phyloP scores from a whole-genome alignment of 2,329 filamentous ascomycete species.

The Aspergillaceae sp. region DNA sequence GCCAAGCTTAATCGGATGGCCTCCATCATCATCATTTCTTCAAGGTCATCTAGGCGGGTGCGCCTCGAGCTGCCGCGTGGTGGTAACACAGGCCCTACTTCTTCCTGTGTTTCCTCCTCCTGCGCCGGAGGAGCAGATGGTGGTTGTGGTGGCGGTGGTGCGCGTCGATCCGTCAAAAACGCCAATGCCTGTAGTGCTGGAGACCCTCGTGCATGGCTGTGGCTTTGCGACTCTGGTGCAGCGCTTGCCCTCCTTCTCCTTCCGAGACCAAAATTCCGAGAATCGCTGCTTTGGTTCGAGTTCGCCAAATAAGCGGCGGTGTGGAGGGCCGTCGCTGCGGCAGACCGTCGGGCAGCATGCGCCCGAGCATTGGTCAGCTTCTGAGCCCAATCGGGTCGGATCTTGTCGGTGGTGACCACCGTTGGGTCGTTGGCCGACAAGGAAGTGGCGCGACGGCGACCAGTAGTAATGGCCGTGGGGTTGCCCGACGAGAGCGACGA shows the following conservation, averaged over 20 bases:
- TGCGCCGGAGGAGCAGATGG: conserved; percentile 10
- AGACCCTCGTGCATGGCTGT: conserved; percentile 25
- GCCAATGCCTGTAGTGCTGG: conserved; percentile 38
- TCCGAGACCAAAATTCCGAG: conserved; percentile 47
- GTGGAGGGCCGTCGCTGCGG: conserved; percentile 87
- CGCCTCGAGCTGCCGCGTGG: conserved; percentile 48
- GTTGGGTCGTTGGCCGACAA: conserved; percentile 74
- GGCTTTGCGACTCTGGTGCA: conserved; percentile 24
- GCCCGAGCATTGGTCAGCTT: conserved; percentile 79
- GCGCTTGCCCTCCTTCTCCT: conserved; percentile 44
- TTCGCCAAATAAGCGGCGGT: conserved; percentile 89
- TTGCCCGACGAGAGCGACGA: conserved; percentile 62
- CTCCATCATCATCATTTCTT: conserved; percentile 98
- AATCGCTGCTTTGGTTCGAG: conserved; percentile 37
- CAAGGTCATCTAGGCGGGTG: conserved; percentile 71
- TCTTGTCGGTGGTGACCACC: conserved; percentile 84
- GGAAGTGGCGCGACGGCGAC: conserved; percentile 54
- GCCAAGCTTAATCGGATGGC: conserved; percentile 86
- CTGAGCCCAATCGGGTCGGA: conserved; percentile 88
- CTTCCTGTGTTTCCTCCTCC: conserved; percentile 30
- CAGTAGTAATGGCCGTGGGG: conserved; percentile 23
- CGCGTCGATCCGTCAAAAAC: conserved; percentile 39
- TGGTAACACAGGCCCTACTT: conserved; percentile 27
- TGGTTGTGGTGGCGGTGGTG: conserved; percentile 8
- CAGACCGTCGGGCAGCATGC: conserved; percentile 76